Evolutionary conservation across 352 stramenopile species (phyloP).

Genomic region (Thraustochytrium sp.): DNA sequence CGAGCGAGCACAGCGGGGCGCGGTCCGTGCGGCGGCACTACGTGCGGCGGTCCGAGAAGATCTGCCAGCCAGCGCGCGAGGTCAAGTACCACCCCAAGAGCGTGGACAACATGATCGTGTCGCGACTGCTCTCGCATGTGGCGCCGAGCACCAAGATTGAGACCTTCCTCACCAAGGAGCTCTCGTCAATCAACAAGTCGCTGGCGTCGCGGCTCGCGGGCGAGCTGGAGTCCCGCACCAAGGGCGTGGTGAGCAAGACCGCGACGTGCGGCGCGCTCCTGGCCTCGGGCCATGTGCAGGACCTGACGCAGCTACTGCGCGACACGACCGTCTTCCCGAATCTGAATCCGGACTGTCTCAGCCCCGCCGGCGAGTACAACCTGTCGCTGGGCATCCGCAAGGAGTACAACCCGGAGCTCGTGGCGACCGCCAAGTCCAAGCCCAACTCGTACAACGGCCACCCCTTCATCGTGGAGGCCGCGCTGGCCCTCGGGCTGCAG

Average conservation of each 20-base stretch:
- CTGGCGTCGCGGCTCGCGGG: not conserved
- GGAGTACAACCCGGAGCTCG: slow-evolving; percentile 62
- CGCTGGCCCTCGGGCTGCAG: slow-evolving; percentile 63
- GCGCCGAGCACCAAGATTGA: not conserved
- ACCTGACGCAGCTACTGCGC: slow-evolving; percentile 58
- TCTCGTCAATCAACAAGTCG: slow-evolving; percentile 24
- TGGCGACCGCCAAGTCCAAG: slow-evolving; percentile 56
- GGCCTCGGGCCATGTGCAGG: slow-evolving; percentile 50
- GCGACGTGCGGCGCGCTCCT: slow-evolving; percentile 41
- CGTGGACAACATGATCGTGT: slow-evolving; percentile 57
- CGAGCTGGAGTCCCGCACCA: not conserved
- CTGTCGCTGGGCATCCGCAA: slow-evolving; percentile 78
- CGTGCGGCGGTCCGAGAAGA: slow-evolving; percentile 58
- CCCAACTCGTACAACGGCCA: slow-evolving; percentile 67
- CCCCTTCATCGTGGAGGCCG: slow-evolving; percentile 77
- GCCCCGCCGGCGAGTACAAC: slow-evolving; percentile 77
- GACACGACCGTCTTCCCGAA: slow-evolving; percentile 21
- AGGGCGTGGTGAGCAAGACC: slow-evolving; percentile 7
- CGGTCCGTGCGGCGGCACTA: slow-evolving; percentile 47
- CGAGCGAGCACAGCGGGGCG: slow-evolving; percentile 25
- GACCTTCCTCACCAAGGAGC: not conserved
- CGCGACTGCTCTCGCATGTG: slow-evolving; percentile 49
- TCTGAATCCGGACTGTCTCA: slow-evolving; percentile 66
- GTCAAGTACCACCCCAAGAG: slow-evolving; percentile 67
- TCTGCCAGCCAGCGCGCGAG: slow-evolving; percentile 58